Evolutionary conservation across 1,284 basidiomycete genomes (phyloP), one percentile per base, ranked within the genome.

Genomic region (Rhodotorula sp.): DNA sequence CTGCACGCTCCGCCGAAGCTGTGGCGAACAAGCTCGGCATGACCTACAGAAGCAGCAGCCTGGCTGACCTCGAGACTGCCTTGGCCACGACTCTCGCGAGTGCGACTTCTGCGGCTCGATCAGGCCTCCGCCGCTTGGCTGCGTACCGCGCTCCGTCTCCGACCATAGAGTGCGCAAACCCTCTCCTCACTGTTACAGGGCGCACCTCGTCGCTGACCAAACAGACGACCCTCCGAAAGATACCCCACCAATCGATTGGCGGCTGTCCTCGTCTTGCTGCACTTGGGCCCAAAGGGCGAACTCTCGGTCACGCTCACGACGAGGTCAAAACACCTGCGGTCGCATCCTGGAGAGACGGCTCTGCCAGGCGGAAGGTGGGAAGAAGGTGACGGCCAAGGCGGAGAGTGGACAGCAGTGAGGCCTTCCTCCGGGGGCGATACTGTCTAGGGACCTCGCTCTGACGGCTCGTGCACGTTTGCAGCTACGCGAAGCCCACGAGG

Each of bases 401-500:
- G 59, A 18, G 55, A 72, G n/a, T 67, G 66, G 66, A 67, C 75
- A 1, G 76, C 76, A 3, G 71, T 76, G 56, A 49, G n/a, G n/a
- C n/a, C n/a, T n/a, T n/a, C n/a, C n/a, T n/a, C n/a, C n/a, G n/a
- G n/a, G n/a, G n/a, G n/a, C n/a, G n/a, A n/a, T n/a, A n/a, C n/a
- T n/a, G n/a, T n/a, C n/a, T n/a, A n/a, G n/a, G n/a, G n/a, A n/a
- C n/a, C n/a, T n/a, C n/a, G n/a, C n/a, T n/a, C n/a, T n/a, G n/a
- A n/a, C n/a, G n/a, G n/a, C n/a, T n/a, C n/a, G n/a, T n/a, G n/a
- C n/a, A n/a, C n/a, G n/a, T 22, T n/a, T 42, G n/a, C 65, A 76
- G 75, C 62, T 75, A 1, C 63, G 77, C 15, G 77, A 78, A 70
- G 77, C 77, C 6, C 37, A 68, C 49, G 77, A 78, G 62, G 77